Percentiles rank a stretch among this genome's conserved stretches.
Evolutionary conservation across 208 protist genomes (phyloP).

Genomic region (Endotrypanum monterogeii): DNA sequence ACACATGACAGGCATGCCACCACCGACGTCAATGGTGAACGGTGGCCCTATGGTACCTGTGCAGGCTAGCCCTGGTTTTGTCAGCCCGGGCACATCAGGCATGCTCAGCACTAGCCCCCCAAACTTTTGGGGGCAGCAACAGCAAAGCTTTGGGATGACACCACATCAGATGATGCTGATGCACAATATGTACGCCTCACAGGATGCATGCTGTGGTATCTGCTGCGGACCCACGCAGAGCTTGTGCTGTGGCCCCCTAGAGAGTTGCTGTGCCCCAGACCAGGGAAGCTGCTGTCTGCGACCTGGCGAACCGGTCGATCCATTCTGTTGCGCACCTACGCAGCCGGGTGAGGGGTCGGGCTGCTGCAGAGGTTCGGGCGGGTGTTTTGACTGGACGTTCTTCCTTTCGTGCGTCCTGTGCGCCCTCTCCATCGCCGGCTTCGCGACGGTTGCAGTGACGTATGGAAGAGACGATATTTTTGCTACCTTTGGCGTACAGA

Average conservation of each 20-base stretch:
- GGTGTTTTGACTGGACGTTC: slow-evolving; percentile 75
- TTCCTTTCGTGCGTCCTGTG: slow-evolving; percentile 54
- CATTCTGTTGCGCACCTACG: slow-evolving; percentile 56
- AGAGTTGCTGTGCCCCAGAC: slow-evolving; percentile 9
- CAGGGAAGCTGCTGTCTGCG: slow-evolving; percentile 29
- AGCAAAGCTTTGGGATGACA: slow-evolving; percentile 1
- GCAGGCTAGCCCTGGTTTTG: background rate
- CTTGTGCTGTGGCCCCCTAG: slow-evolving; percentile 4
- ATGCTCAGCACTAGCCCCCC: slow-evolving; percentile 18
- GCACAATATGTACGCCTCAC: slow-evolving; percentile 17
- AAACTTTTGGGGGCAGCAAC: slow-evolving; percentile 11
- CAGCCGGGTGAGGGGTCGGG: slow-evolving; percentile 26
- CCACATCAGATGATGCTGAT: slow-evolving; percentile 30
- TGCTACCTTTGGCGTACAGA: slow-evolving; percentile 37
- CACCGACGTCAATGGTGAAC: slow-evolving; percentile 4
- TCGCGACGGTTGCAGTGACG: slow-evolving; percentile 49
- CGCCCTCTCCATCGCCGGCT: slow-evolving; percentile 50
- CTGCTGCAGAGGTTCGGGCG: slow-evolving; percentile 47
- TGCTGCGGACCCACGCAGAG: slow-evolving; percentile 24
- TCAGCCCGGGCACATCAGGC: slow-evolving; percentile 16
- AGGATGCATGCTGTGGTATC: slow-evolving; percentile 27
- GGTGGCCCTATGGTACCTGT: background rate
- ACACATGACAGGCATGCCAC: slow-evolving; percentile 8
- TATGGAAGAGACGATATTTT: slow-evolving; percentile 61
- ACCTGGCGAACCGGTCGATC: slow-evolving; percentile 54